Evolutionary conservation across 2,329 filamentous ascomycete species (phyloP), one percentile per base, ranked within the genome.

Genomic region (Fusarium sp.): DNA sequence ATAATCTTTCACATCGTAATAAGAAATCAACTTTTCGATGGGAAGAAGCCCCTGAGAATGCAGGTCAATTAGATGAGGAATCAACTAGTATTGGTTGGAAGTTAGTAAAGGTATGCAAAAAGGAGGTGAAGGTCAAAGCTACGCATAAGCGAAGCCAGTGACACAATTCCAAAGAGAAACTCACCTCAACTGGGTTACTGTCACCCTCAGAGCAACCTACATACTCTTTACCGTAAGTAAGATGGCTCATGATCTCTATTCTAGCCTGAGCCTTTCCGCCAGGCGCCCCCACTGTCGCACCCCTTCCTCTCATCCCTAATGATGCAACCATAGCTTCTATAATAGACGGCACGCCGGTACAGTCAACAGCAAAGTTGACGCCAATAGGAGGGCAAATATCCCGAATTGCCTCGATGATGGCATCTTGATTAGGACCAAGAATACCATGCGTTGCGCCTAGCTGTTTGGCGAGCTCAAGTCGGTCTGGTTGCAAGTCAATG

Each of bases 361-460:
- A 71, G 24, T 71, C 67, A 1, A 71, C 55, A 3, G 67, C 69
- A 46, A 45, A 71, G 7, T 66, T 26, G 7, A 68, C 67, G 5
- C 69, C 67, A 11, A 58, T 28, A 2, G 40, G 44, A 0, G 60
- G 64, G 2, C 50, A 57, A 0, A 55, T 63, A 1, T 55, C 19
- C 3, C 26, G n/a, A 3, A 54, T 56, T 3, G 49, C 28, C 5
- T 57, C 40, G 11, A 44, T 14, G 8, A 62, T 49, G 3, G 45
- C 4, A 2, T 52, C 46, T 3, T 28, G 47, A 3, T 68, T 55
- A 0, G 56, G 33, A 0, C 57, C 57, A 3, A 66, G 28, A 0
- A 71, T 34, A 0, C 36, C 49, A 11, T 66, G 51, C 0, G 67
- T 71, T 1, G 67, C 67, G 3, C 69, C 67, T 1, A 71, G 3